Conservation (phyloP, 352 stramenopile species). For the Phytophthora brassicae region DNA sequence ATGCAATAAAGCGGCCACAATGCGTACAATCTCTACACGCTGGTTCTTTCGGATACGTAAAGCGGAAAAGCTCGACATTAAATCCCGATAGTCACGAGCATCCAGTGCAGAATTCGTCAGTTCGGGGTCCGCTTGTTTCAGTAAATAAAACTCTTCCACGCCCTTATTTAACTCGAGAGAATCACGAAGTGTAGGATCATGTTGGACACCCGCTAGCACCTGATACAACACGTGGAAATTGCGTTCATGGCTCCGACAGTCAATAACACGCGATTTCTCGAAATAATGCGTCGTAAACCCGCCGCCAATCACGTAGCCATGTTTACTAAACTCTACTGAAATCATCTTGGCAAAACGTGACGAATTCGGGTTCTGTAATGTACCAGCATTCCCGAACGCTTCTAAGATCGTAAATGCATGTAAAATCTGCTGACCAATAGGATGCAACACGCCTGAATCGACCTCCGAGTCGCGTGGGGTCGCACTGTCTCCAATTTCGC, state of each 20-base stretch:
- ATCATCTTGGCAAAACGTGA: constrained; percentile 86
- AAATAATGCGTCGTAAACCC: constrained; percentile 84
- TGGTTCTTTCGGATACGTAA: constrained; percentile 81
- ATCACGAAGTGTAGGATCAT: constrained; percentile 70
- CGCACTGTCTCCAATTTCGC: constrained; percentile 69
- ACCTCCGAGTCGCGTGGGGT: constrained; percentile 38
- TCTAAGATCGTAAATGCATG: constrained; percentile 83
- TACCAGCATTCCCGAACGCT: constrained; percentile 69
- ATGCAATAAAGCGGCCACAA: constrained; percentile 74
- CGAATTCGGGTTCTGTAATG: constrained; percentile 65
- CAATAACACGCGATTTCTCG: constrained; percentile 83
- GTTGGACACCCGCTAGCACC: constrained; percentile 73
- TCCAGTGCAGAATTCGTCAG: constrained; percentile 55
- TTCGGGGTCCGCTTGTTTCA: constrained; percentile 48
- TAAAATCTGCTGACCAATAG: constrained; percentile 81
- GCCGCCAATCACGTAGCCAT: constrained; percentile 76
- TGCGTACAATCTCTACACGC: constrained; percentile 76
- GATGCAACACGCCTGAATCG: constrained; percentile 59
- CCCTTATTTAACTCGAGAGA: constrained; percentile 64
- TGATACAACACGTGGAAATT: constrained; percentile 96
- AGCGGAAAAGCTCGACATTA: constrained; percentile 82
- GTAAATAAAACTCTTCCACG: constrained; percentile 56
- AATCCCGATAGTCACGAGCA: constrained; percentile 71
- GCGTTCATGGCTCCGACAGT: constrained; percentile 70
- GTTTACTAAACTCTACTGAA: constrained; percentile 78